A percentile compares a stretch with the other conserved stretches of the same genome.
These are phyloP conservation scores for Prunus armeniaca DNA, from an alignment of 306 rosid genomes.

Conservation along the genomic window DNA sequence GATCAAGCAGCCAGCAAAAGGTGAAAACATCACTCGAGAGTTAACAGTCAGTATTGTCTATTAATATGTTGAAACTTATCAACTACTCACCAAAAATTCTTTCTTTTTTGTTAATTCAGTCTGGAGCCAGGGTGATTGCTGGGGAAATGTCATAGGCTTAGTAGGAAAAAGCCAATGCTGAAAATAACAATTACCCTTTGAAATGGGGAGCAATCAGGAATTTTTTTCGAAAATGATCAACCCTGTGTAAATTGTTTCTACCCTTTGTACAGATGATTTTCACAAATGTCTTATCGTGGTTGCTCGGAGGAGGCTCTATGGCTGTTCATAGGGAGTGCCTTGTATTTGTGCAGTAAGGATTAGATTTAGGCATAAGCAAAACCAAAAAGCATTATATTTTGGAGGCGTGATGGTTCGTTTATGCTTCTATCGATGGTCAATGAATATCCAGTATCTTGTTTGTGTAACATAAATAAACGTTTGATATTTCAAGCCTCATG, in stretches of 20 bases:
- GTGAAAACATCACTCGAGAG: conserved; percentile 30
- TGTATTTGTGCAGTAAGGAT: background rate
- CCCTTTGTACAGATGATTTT: background rate
- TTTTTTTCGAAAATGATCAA: background rate
- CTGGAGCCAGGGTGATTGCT: conserved; percentile 80
- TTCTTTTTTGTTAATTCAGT: conserved; percentile 39
- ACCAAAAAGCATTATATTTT: background rate
- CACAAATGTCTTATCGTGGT: background rate
- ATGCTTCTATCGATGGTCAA: background rate
- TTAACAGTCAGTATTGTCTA: background rate
- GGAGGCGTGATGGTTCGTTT: background rate
- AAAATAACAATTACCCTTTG: background rate
- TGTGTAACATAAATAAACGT: background rate
- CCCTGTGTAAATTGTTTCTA: background rate
- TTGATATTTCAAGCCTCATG: background rate
- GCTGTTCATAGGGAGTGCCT: background rate
- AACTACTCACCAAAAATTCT: background rate
- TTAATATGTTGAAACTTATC: background rate
- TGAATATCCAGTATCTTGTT: background rate
- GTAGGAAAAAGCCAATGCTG: conserved; percentile 42
- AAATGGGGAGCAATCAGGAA: background rate
- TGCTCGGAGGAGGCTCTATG: background rate
- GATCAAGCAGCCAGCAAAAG: conserved; percentile 64
- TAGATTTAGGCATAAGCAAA: background rate
- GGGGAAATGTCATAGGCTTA: conserved; percentile 54